phyloP scores from a whole-genome alignment of 257 asterid genomes.

The Vinca minor region DNA sequence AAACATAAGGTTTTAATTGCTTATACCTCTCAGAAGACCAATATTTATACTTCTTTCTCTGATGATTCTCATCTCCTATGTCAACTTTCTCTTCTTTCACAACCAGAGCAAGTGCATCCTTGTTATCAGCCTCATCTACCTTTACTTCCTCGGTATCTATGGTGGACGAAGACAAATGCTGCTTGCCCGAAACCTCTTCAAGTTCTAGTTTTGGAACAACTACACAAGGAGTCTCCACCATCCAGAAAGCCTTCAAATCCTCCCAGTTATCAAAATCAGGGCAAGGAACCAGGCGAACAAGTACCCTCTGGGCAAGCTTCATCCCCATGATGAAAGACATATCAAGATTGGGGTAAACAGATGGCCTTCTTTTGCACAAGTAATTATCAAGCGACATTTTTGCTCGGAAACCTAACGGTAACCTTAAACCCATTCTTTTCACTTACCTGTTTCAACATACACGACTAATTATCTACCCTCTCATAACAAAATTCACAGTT shows the following conservation, averaged over 20 bases:
- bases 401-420: constrained; percentile 17
- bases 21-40: constrained; percentile 25
- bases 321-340: constrained; percentile 20
- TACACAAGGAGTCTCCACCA: constrained; percentile 11
- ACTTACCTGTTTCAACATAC: constrained; percentile 12
- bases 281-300: constrained; percentile 9
- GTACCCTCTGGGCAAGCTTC: constrained; percentile 19
- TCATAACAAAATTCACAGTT: not conserved
- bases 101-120: not conserved
- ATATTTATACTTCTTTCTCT: constrained; percentile 20
- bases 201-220: constrained; percentile 19
- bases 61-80: not conserved
- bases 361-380: not conserved
- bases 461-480: not conserved
- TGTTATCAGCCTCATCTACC: constrained; percentile 12
- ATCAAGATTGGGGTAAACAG: constrained; percentile 14
- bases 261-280: constrained; percentile 12
- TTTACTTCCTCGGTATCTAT: constrained; percentile 11
- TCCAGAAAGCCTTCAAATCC: constrained; percentile 18
- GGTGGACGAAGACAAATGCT: not conserved
- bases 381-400: constrained; percentile 12
- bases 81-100: constrained; percentile 20
- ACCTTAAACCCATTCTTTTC: constrained; percentile 20
- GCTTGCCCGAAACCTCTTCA: constrained; percentile 15
- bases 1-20: not conserved